phyloP scores from a whole-genome alignment of 345 rosid genomes.

The Citrus medica region DNA sequence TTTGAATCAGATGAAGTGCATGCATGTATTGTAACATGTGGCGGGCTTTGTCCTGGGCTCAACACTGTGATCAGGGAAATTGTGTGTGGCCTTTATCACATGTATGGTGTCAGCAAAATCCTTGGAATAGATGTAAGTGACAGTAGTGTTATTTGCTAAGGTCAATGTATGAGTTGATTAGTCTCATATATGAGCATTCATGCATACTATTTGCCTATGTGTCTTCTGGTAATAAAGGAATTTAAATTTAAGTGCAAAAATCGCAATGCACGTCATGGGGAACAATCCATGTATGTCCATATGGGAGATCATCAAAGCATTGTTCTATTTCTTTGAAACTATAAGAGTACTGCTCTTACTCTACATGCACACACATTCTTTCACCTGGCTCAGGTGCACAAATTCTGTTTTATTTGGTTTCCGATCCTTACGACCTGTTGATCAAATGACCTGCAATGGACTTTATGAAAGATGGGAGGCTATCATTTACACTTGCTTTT shows the following conservation, averaged over 20 bases:
- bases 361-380: not conserved
- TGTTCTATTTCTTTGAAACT: not conserved
- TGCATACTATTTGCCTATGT: not conserved
- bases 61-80: slow-evolving; percentile 89
- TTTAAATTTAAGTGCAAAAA: not conserved
- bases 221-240: not conserved
- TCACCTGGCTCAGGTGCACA: not conserved
- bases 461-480: not conserved
- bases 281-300: not conserved
- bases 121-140: slow-evolving; percentile 77
- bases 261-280: not conserved
- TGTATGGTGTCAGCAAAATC: slow-evolving; percentile 80
- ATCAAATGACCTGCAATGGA: not conserved
- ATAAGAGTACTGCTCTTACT: not conserved
- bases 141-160: not conserved
- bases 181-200: not conserved
- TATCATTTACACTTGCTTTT: not conserved
- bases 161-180: not conserved
- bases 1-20: slow-evolving; percentile 74
- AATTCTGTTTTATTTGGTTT: not conserved
- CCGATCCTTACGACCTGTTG: not conserved
- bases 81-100: slow-evolving; percentile 67
- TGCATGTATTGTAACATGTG: slow-evolving; percentile 92
- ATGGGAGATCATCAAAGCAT: not conserved
- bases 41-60: slow-evolving; percentile 91